These are phyloP conservation scores for Ogataea ramenticola DNA, from an alignment of 805 yeast species.

Conservation along the genomic window DNA sequence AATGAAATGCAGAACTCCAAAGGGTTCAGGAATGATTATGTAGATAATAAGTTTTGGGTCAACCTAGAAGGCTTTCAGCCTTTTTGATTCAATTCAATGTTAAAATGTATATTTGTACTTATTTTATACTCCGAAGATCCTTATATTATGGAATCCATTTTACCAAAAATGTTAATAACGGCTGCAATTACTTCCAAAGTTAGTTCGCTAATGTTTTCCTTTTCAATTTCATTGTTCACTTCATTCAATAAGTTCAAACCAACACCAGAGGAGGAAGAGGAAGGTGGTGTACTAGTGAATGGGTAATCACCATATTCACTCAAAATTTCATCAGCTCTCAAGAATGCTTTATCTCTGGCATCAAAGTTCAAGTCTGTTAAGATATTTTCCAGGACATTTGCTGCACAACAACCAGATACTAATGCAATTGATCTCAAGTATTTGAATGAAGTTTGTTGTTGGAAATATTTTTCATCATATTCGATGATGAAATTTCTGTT, in stretches of 20 bases:
- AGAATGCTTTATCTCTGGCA: slow-evolving; percentile 84
- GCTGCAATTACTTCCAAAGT: slow-evolving; percentile 89
- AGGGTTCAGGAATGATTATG: no score
- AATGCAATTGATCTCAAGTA: slow-evolving; percentile 73
- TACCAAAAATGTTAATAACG: slow-evolving; percentile 80
- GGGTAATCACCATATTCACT: slow-evolving; percentile 82
- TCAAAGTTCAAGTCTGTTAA: slow-evolving; percentile 71
- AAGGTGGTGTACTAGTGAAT: slow-evolving; percentile 45
- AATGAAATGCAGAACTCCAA: no score
- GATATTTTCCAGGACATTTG: slow-evolving; percentile 91
- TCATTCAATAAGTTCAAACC: slow-evolving; percentile 60
- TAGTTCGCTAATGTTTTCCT: slow-evolving; percentile 45
- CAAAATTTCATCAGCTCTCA: slow-evolving; percentile 88
- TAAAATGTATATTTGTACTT: no score
- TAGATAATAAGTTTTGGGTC: no score
- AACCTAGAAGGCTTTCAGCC: no score
- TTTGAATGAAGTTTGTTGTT: slow-evolving; percentile 59
- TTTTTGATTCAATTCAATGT: no score
- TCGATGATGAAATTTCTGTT: slow-evolving; percentile 58
- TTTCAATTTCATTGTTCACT: slow-evolving; percentile 43
- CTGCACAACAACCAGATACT: slow-evolving; percentile 88
- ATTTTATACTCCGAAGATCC: background rate
- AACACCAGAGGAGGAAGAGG: slow-evolving; percentile 55
- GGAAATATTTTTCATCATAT: slow-evolving; percentile 56
- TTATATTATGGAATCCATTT: slow-evolving; percentile 83